Base-by-base conservation (phyloP, 768 basidiomycete species). In the Tulasnella sp. region DNA sequence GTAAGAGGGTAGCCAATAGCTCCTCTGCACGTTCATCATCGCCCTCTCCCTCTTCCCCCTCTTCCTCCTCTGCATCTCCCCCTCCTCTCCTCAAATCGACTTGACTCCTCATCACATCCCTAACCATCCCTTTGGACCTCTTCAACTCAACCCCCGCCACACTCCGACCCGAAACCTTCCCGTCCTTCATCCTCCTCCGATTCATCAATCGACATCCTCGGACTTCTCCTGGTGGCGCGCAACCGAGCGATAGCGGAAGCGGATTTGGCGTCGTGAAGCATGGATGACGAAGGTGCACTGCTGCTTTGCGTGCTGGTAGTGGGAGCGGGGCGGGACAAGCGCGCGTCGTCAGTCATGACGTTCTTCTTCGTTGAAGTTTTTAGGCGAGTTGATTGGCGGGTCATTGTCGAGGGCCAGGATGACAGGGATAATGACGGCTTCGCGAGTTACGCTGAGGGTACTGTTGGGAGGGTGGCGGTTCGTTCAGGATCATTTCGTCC, bases 171-270 rank as follows among this genome's bases (percentile, higher is more conserved):
- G 34, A 49, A 38, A 34, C 67, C 67, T 77, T 81, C n/a, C n/a
- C n/a, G 14, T 85, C 84, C 25, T 85, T 85, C 0, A 38, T 19
- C 54, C 6, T 68, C 64, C 67, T 86, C 87, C 0, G 86, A 86
- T 78, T 90, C 89, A 75, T 89, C 89, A 74, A 89, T 88, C 0
- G 88, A 85, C 38, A 88, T 87, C 80, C 89, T 89, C 29, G 89
- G 89, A 76, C 77, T 78, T 36, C 77, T 34, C 25, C 76, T 8
- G 42, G 17, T 17, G n/a, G n/a, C n/a, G n/a, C n/a, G n/a, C 9
- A 17, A 17, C 17, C 42, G 42, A 8, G 9, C 42, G 9, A 8
- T 42, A 19, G 42, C 42, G 42, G 8, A 8, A 19, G 37, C 39
- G 11, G 73, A 75, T 17, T 75, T 52, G 73, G 12, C 29, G 64